Evolutionary conservation across 1,284 basidiomycete genomes (phyloP).

Genomic region (Prillingera fragicola): DNA sequence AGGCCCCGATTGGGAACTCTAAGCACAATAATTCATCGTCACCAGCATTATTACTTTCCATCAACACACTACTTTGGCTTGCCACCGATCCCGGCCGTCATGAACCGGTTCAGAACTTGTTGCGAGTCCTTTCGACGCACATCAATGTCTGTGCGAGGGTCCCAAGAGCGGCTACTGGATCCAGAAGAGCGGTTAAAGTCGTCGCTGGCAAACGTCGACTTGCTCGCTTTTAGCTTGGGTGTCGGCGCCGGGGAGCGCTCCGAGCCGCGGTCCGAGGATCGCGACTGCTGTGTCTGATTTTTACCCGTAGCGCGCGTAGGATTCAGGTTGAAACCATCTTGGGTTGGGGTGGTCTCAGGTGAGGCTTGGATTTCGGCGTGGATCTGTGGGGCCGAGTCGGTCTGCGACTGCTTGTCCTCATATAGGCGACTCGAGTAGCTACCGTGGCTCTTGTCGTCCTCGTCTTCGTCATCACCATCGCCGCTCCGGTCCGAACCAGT

Average conservation of each 20-base stretch:
- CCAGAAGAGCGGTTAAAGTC: no score
- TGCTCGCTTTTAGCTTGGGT: no score
- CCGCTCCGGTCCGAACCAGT: constrained; percentile 22
- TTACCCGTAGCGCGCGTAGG: no score
- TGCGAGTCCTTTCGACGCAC: constrained; percentile 65
- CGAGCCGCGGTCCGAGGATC: no score
- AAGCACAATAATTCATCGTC: no score
- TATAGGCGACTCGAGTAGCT: constrained; percentile 13
- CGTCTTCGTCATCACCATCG: constrained; percentile 39
- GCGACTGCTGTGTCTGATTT: no score
- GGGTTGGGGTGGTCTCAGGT: not conserved
- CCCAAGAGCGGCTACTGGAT: constrained; percentile 25
- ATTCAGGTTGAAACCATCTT: no score
- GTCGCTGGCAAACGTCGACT: no score
- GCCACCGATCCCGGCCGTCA: constrained; percentile 47
- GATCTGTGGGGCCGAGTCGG: constrained; percentile 18
- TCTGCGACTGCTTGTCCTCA: constrained; percentile 33
- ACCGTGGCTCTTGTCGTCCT: constrained; percentile 20
- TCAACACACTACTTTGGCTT: no score
- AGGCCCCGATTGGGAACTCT: no score
- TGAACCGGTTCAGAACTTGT: constrained; percentile 69
- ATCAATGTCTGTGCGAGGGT: constrained; percentile 37
- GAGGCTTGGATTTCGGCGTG: constrained; percentile 36
- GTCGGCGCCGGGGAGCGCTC: no score
- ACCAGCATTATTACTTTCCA: no score